Evolutionary conservation across 352 stramenopile species (phyloP).

Genomic region (Pythium brachiatum): DNA sequence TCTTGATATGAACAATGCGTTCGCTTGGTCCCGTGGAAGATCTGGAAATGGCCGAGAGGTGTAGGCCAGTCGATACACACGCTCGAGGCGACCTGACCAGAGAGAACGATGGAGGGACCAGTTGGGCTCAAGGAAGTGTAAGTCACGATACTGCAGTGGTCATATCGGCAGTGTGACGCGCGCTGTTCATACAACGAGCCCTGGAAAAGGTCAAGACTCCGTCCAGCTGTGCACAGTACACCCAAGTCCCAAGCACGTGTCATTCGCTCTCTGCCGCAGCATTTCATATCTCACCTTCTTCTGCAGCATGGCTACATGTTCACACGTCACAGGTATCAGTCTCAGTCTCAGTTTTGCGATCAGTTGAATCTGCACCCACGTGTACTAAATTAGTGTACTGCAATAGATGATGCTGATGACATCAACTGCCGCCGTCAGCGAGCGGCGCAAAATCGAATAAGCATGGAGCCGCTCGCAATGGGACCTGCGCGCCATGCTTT

Average conservation of each 20-base stretch:
- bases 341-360: too few species aligned
- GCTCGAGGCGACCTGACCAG: background rate
- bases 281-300: slow-evolving; percentile 17
- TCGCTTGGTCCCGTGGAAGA: background rate
- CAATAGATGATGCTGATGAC: background rate
- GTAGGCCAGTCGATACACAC: background rate
- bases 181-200: too few species aligned
- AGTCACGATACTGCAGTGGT: background rate
- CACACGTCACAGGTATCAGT: background rate
- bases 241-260: background rate
- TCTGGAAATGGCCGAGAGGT: background rate
- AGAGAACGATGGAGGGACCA: background rate
- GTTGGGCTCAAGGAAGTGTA: slow-evolving; percentile 11
- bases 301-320: slow-evolving; percentile 2
- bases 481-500: slow-evolving; percentile 29
- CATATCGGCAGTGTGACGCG: background rate
- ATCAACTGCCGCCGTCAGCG: too few species aligned
- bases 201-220: too few species aligned
- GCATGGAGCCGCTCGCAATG: background rate
- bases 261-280: slow-evolving; percentile 17
- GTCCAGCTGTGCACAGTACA: background rate
- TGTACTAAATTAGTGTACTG: background rate
- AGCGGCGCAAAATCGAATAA: too few species aligned
- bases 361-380: background rate
- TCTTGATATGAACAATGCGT: too few species aligned